Conservation (phyloP, 2,329 filamentous ascomycete genomes). For the Sphaerulina vaccinii region DNA sequence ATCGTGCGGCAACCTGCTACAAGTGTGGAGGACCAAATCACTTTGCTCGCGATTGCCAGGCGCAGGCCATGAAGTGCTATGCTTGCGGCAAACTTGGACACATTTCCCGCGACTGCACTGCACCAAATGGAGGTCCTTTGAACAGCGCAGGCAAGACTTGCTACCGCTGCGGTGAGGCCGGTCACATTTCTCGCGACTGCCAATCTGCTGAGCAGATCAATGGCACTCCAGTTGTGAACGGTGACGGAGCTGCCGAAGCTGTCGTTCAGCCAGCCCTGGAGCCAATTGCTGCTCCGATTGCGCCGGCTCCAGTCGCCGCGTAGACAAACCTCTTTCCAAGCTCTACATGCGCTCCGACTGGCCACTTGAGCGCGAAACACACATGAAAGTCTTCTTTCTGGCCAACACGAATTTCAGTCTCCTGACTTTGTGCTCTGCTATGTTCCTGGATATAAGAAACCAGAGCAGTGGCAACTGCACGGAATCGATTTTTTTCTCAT, state of each 20-base stretch:
- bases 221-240: constrained; percentile 34
- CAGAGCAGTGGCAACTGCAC: too few species aligned
- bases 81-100: constrained; percentile 93
- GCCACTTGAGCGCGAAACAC: constrained; percentile 19
- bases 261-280: constrained; percentile 41
- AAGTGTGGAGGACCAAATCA: constrained; percentile 87
- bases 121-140: constrained; percentile 90
- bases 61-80: constrained; percentile 98
- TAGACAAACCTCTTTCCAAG: constrained; percentile 33
- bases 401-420: constrained; percentile 19
- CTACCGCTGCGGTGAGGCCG: constrained; percentile 94
- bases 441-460: not conserved
- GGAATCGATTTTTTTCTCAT: constrained; percentile 9
- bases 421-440: not conserved
- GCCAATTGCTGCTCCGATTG: constrained; percentile 41
- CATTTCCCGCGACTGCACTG: constrained; percentile 92
- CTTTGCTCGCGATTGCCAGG: constrained; percentile 97
- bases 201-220: constrained; percentile 51
- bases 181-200: constrained; percentile 95
- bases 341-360: constrained; percentile 18
- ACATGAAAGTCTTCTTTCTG: constrained; percentile 20
- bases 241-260: constrained; percentile 33
- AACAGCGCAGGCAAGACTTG: constrained; percentile 93
- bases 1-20: constrained; percentile 66
- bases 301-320: constrained; percentile 46